Percentiles rank a stretch among this genome's conserved stretches.
phyloP scores from a whole-genome alignment of 352 stramenopile genomes.

The Bremia lactucae region DNA sequence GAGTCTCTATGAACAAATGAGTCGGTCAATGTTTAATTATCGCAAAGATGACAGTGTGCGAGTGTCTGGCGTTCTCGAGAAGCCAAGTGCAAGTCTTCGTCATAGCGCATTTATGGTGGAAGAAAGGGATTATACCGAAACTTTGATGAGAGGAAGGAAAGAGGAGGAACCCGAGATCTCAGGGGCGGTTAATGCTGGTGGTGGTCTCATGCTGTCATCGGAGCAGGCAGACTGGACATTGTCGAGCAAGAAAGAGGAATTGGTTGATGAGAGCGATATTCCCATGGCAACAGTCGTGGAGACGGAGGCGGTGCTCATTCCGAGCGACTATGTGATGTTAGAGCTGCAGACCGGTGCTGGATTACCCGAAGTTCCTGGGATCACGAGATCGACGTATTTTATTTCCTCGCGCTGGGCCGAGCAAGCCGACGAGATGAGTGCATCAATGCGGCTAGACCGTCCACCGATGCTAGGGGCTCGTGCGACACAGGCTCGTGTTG shows the following conservation, averaged over 20 bases:
- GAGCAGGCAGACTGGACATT: slow-evolving; percentile 25
- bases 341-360: slow-evolving; percentile 61
- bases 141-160: slow-evolving; percentile 6
- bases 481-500: slow-evolving; percentile 6
- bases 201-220: slow-evolving; percentile 4
- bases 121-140: slow-evolving; percentile 38
- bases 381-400: slow-evolving; percentile 57
- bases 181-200: slow-evolving; percentile 11
- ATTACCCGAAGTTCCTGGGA: slow-evolving; percentile 24
- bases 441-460: slow-evolving; percentile 39
- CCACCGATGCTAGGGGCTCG: slow-evolving; percentile 6
- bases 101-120: slow-evolving; percentile 39
- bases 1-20: slow-evolving; percentile 35
- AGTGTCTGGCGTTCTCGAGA: slow-evolving; percentile 5
- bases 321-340: slow-evolving; percentile 76
- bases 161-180: slow-evolving; percentile 2
- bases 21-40: slow-evolving; percentile 51
- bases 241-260: slow-evolving; percentile 2
- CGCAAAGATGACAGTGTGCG: slow-evolving; percentile 28
- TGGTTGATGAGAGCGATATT: slow-evolving; percentile 24
- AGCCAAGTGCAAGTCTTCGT: slow-evolving; percentile 20
- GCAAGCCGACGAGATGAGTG: slow-evolving; percentile 67
- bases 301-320: slow-evolving; percentile 22
- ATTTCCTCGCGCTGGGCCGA: slow-evolving; percentile 73
- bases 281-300: slow-evolving; percentile 49